Percentiles rank a stretch among this genome's conserved stretches.
Evolutionary conservation across 1,284 basidiomycete species (phyloP).

Genomic region (Cryptococcus sp.): DNA sequence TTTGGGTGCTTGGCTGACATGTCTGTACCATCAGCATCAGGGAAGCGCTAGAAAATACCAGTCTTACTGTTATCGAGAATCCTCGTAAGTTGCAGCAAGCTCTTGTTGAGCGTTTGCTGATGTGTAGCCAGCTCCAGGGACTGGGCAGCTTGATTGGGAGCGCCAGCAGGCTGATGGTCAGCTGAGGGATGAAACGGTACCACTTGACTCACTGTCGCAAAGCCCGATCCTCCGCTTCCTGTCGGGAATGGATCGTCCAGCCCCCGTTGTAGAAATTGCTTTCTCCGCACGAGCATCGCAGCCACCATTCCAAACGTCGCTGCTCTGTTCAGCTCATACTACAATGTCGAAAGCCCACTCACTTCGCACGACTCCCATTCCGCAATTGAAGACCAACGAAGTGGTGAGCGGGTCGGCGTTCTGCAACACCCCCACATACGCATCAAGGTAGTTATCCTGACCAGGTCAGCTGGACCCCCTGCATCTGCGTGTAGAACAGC

Average conservation of each 20-base stretch:
- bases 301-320: conserved; percentile 96
- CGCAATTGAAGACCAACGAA: conserved; percentile 90
- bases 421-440: conserved; percentile 78
- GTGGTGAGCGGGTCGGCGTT: conserved; percentile 73
- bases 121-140: conserved; percentile 61
- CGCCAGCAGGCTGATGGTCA: conserved; percentile 3
- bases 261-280: conserved; percentile 73
- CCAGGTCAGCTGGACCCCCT: no score
- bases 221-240: conserved; percentile 29
- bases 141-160: conserved; percentile 36
- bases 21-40: conserved; percentile 15
- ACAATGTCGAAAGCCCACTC: conserved; percentile 14
- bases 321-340: conserved; percentile 6
- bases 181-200: background rate
- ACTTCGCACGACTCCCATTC: conserved; percentile 89
- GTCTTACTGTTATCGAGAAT: conserved; percentile 58
- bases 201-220: conserved; percentile 2
- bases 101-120: conserved; percentile 77
- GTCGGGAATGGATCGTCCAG: conserved; percentile 65
- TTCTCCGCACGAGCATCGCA: conserved; percentile 78
- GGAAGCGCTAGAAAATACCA: no score
- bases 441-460: conserved; percentile 89
- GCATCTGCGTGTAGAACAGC: no score
- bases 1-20: conserved; percentile 48
- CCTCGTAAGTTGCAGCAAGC: conserved; percentile 75